Conservation (phyloP, 495 filamentous ascomycete genomes). For the Amorphotheca resinae region DNA sequence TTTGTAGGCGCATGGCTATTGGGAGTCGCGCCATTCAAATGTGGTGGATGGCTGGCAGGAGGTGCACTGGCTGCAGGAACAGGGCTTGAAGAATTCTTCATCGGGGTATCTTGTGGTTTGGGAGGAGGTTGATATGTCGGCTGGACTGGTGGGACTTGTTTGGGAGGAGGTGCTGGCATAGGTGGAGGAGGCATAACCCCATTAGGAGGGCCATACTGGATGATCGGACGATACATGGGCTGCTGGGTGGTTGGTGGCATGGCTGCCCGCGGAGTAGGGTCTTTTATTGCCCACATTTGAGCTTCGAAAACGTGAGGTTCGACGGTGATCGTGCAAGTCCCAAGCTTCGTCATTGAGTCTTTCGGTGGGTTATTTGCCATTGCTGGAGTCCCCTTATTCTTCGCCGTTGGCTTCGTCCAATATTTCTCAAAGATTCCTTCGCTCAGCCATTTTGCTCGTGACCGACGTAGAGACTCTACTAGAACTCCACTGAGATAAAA, state of each 20-base stretch:
- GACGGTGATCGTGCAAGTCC: conserved; percentile 66
- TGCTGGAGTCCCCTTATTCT: conserved; percentile 56
- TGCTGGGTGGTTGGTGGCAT: conserved; percentile 18
- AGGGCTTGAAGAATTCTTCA: conserved; percentile 6
- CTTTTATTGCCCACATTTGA: conserved; percentile 76
- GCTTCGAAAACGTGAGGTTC: conserved; percentile 88
- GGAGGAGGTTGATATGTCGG: conserved; percentile 4
- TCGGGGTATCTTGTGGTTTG: conserved; percentile 10
- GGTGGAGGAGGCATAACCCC: conserved; percentile 42
- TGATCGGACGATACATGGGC: conserved; percentile 40
- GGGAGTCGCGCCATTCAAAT: conserved; percentile 3
- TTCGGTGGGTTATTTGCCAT: conserved; percentile 68
- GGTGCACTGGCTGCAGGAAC: conserved; percentile 3
- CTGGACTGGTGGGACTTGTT: conserved; percentile 6
- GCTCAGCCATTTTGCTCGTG: conserved; percentile 76
- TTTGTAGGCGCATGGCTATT: neutral
- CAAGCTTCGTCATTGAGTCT: conserved; percentile 76
- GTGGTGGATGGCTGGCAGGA: neutral
- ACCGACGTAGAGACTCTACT: conserved; percentile 67
- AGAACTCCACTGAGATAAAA: conserved; percentile 57
- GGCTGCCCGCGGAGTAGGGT: conserved; percentile 39
- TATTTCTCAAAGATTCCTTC: conserved; percentile 78
- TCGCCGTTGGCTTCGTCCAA: conserved; percentile 82
- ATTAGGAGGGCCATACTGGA: conserved; percentile 58
- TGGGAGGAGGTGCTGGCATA: conserved; percentile 23